Evolutionary conservation across 306 rosid species (phyloP).

Genomic region (Trifolium subterraneum): DNA sequence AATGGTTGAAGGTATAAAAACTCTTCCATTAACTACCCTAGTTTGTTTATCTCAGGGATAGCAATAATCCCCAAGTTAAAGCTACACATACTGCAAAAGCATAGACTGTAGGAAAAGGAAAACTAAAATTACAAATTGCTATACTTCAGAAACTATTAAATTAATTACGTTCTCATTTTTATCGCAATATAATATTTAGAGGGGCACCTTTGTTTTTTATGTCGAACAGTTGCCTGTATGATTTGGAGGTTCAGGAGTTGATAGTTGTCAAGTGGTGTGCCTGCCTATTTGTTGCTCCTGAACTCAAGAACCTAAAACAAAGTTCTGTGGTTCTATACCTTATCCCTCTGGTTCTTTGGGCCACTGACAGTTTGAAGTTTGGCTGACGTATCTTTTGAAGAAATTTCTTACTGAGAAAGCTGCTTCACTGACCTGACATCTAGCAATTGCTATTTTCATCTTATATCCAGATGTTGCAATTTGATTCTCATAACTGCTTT

Average conservation of each 20-base stretch:
- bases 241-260: conserved; percentile 18
- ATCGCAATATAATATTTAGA: background rate
- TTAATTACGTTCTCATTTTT: background rate
- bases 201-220: conserved; percentile 22
- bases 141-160: conserved; percentile 9
- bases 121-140: conserved; percentile 20
- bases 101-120: conserved; percentile 28
- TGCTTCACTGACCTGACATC: too few relatives aligned
- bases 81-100: background rate
- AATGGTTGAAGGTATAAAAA: conserved; percentile 85
- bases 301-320: background rate
- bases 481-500: too few relatives aligned
- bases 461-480: too few relatives aligned
- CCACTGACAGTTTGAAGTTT: too few relatives aligned
- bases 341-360: too few relatives aligned
- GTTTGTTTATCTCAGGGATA: conserved; percentile 25
- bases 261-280: conserved; percentile 25
- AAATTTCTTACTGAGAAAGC: too few relatives aligned
- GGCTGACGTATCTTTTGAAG: too few relatives aligned
- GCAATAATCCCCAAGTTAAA: background rate
- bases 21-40: conserved; percentile 31
- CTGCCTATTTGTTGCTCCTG: background rate
- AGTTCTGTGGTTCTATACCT: background rate
- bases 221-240: conserved; percentile 16
- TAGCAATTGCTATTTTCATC: too few relatives aligned